These are phyloP conservation scores for Lobosporangium transversale DNA, from an alignment of 192 early-diverging fungal species.

Conservation along the genomic window DNA sequence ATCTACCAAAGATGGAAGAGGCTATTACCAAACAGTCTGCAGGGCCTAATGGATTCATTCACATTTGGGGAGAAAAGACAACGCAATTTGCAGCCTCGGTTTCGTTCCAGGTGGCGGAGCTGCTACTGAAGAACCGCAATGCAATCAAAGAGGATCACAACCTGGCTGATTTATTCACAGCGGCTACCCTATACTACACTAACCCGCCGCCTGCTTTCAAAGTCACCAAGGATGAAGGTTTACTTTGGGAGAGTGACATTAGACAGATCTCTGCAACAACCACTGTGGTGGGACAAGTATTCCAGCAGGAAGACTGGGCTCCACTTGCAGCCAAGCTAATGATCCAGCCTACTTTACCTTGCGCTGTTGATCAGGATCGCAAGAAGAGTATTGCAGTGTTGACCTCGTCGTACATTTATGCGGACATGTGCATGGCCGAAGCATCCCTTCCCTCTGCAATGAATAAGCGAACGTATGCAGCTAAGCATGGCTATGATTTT, in stretches of 20 bases:
- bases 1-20: constrained; percentile 28
- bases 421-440: constrained; percentile 63
- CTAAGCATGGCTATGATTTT: constrained; percentile 63
- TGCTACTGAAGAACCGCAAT: constrained; percentile 13
- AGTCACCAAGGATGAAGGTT: constrained; percentile 2
- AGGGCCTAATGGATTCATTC: constrained; percentile 6
- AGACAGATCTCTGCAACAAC: constrained; percentile 45
- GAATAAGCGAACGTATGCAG: constrained; percentile 65
- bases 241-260: constrained; percentile 58
- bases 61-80: constrained; percentile 34
- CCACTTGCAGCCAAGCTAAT: constrained; percentile 48
- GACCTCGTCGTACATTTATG: constrained; percentile 65
- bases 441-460: constrained; percentile 53
- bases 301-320: constrained; percentile 57
- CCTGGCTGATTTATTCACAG: constrained; percentile 20
- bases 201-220: constrained; percentile 2
- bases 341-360: constrained; percentile 32
- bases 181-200: constrained; percentile 16
- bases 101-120: constrained; percentile 27
- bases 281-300: constrained; percentile 53
- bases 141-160: constrained; percentile 9
- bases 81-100: constrained; percentile 27
- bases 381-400: constrained; percentile 55
- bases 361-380: constrained; percentile 13
- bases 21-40: background rate